Conservation (phyloP, 148 eudicot species). For the Persicaria maculosa region DNA sequence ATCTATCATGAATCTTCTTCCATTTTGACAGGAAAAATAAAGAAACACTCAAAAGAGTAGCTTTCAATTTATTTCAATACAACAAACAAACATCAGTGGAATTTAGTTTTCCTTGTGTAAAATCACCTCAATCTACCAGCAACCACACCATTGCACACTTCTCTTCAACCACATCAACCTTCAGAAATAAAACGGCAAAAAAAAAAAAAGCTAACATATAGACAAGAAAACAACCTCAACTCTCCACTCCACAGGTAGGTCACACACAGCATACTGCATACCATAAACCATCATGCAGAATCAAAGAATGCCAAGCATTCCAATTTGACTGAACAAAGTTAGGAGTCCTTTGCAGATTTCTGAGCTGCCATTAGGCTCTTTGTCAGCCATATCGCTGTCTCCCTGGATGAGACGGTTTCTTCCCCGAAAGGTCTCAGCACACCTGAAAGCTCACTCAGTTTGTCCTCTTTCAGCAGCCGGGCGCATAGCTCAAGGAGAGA, state of each 20-base stretch:
- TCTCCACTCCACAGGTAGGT: background rate
- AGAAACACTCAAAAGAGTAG: too few species aligned
- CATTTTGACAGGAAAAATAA: too few species aligned
- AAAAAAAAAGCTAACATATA: background rate
- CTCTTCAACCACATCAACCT: slow-evolving; percentile 4
- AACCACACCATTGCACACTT: slow-evolving; percentile 2
- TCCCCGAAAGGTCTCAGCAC: slow-evolving; percentile 90
- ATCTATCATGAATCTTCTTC: too few species aligned
- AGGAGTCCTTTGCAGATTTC: slow-evolving; percentile 29
- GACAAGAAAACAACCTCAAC: background rate
- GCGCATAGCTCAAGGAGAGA: slow-evolving; percentile 93
- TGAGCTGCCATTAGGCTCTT: slow-evolving; percentile 82
- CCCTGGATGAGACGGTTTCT: slow-evolving; percentile 81
- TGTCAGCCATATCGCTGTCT: slow-evolving; percentile 95
- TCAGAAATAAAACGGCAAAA: background rate
- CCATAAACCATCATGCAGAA: background rate
- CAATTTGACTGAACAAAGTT: background rate
- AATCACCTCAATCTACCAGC: slow-evolving; percentile 1
- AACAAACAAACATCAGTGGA: background rate
- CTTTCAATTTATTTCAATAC: too few species aligned
- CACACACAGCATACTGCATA: background rate
- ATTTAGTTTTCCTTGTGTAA: background rate
- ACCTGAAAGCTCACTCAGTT: slow-evolving; percentile 67
- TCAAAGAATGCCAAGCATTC: background rate
- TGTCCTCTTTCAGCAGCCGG: slow-evolving; percentile 65